phyloP scores from a whole-genome alignment of 1,284 basidiomycete species.

The Cutaneotrichosporon cutaneum region DNA sequence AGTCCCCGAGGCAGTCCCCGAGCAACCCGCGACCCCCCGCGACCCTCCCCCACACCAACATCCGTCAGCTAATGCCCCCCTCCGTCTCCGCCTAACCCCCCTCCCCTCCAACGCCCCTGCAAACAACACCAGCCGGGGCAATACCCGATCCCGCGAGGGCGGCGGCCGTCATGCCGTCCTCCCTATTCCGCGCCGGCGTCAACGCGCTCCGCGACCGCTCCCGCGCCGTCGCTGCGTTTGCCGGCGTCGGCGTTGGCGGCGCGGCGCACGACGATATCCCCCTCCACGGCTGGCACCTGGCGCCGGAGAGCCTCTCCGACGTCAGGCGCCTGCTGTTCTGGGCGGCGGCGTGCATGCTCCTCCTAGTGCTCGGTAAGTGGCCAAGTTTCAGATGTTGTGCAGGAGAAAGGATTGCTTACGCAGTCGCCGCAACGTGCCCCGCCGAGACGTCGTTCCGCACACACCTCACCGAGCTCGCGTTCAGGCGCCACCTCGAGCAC shows the following conservation, averaged over 20 bases:
- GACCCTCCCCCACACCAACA: slow-evolving; percentile 4
- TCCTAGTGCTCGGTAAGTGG: slow-evolving; percentile 41
- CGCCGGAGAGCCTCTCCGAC: slow-evolving; percentile 24
- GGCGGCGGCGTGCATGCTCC: slow-evolving; percentile 33
- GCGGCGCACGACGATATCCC: slow-evolving; percentile 7
- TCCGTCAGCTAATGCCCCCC: neutral
- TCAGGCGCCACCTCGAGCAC: slow-evolving; percentile 85
- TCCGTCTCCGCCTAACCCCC: neutral
- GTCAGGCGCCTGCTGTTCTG: slow-evolving; percentile 39
- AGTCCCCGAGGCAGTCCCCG: neutral
- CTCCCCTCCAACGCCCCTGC: slow-evolving; percentile 7
- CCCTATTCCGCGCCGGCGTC: slow-evolving; percentile 24
- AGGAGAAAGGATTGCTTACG: neutral
- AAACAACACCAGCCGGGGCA: neutral
- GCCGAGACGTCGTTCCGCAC: slow-evolving; percentile 86
- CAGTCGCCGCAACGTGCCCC: slow-evolving; percentile 92
- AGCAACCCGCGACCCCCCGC: neutral
- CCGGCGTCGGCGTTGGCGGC: slow-evolving; percentile 12
- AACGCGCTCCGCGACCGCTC: slow-evolving; percentile 26
- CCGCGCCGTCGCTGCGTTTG: slow-evolving; percentile 23
- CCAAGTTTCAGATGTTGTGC: neutral
- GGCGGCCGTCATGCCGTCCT: slow-evolving; percentile 25
- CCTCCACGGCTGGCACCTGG: slow-evolving; percentile 10
- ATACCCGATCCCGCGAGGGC: slow-evolving; percentile 6
- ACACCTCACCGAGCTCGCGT: slow-evolving; percentile 92